Conservation (phyloP, 2,329 filamentous ascomycete species). For the Fusarium sp. region DNA sequence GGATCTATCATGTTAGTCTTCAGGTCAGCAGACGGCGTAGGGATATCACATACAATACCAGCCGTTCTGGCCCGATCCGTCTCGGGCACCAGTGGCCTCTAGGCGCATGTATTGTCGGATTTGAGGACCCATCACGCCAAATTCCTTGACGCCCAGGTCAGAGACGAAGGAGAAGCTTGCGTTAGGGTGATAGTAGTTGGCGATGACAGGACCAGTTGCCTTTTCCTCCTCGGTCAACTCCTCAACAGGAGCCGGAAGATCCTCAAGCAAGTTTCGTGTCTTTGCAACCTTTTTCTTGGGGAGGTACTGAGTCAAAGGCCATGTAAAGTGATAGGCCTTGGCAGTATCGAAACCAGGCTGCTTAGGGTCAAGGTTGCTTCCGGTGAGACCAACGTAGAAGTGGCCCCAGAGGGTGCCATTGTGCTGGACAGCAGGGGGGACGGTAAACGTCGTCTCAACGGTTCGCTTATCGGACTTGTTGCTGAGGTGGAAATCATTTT, state of each 20-base stretch:
- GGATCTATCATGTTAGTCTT: slow-evolving; percentile 63
- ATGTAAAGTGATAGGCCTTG: slow-evolving; percentile 84
- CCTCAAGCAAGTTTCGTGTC: slow-evolving; percentile 85
- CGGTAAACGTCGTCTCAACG: slow-evolving; percentile 79
- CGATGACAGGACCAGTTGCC: slow-evolving; percentile 75
- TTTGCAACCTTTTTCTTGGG: slow-evolving; percentile 91
- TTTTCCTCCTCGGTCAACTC: slow-evolving; percentile 65
- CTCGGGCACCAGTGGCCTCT: slow-evolving; percentile 83
- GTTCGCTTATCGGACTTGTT: slow-evolving; percentile 83
- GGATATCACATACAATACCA: slow-evolving; percentile 76
- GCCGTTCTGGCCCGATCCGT: slow-evolving; percentile 85
- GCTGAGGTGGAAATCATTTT: slow-evolving; percentile 83
- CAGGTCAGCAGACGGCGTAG: no score
- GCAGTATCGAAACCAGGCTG: slow-evolving; percentile 77
- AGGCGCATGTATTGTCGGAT: slow-evolving; percentile 82
- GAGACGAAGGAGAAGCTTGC: slow-evolving; percentile 90
- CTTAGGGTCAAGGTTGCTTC: slow-evolving; percentile 80
- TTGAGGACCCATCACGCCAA: slow-evolving; percentile 76
- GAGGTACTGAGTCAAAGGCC: slow-evolving; percentile 89
- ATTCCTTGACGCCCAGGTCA: slow-evolving; percentile 77
- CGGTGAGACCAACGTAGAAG: slow-evolving; percentile 86
- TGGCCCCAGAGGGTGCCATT: slow-evolving; percentile 97
- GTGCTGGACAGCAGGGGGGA: slow-evolving; percentile 84
- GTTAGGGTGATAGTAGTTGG: slow-evolving; percentile 95
- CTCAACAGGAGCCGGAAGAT: slow-evolving; percentile 51